Evolutionary conservation across 73 alveolate genomes (phyloP).

Genomic region (Diophrys appendiculata): DNA sequence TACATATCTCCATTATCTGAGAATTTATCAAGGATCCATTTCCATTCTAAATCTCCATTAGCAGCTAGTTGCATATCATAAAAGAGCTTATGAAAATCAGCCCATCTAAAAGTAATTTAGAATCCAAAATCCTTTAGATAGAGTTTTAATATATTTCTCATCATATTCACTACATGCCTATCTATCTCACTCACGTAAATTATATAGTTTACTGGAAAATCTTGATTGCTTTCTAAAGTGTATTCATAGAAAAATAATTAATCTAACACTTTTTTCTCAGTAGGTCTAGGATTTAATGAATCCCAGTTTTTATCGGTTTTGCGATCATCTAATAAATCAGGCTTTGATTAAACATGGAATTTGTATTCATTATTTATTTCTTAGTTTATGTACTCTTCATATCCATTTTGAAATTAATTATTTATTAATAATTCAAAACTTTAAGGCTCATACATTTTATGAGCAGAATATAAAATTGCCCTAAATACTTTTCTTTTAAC

Average conservation of each 20-base stretch:
- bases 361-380: background rate
- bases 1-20: background rate
- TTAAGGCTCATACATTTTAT: background rate
- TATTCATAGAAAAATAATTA: background rate
- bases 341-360: background rate
- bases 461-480: background rate
- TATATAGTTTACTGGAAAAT: background rate
- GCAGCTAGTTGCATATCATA: background rate
- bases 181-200: background rate
- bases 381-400: background rate
- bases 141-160: background rate
- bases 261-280: background rate
- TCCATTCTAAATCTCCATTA: background rate
- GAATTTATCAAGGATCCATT: background rate
- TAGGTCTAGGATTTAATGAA: background rate
- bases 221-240: background rate
- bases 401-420: background rate
- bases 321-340: background rate
- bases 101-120: background rate
- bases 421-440: background rate
- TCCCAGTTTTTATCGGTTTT: background rate
- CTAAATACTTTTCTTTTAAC: too few relatives aligned
- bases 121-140: background rate
- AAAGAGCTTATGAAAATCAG: background rate
- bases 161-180: background rate